A percentile compares a stretch with the other conserved stretches of the same genome.
These are phyloP conservation scores for Pyrenopolyporus hunteri DNA, from an alignment of 495 filamentous ascomycete species.

Conservation along the genomic window DNA sequence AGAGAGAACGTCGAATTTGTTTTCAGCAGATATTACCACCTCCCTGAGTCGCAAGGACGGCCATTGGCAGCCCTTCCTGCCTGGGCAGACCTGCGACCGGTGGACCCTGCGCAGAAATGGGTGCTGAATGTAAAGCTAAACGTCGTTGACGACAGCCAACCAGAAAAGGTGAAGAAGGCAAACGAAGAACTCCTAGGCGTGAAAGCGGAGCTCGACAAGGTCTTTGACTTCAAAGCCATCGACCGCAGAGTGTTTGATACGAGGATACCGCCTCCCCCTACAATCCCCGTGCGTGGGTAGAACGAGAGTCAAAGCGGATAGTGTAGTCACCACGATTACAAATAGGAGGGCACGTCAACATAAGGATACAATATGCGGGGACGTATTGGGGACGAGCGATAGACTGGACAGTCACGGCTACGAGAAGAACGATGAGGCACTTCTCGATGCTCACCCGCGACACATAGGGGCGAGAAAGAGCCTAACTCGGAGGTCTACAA, in stretches of 20 bases:
- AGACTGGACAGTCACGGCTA: too few species aligned
- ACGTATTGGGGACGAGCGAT: too few species aligned
- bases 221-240: conserved; percentile 52
- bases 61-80: conserved; percentile 29
- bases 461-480: too few species aligned
- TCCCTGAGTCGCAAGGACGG: conserved; percentile 22
- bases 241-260: conserved; percentile 53
- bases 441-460: too few species aligned
- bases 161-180: conserved; percentile 50
- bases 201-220: conserved; percentile 43
- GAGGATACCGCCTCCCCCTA: conserved; percentile 32
- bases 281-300: conserved; percentile 23
- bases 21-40: conserved; percentile 44
- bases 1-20: conserved; percentile 49
- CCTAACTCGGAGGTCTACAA: too few species aligned
- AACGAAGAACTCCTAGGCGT: conserved; percentile 44
- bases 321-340: not conserved
- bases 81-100: conserved; percentile 31
- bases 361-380: too few species aligned
- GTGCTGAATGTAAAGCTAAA: conserved; percentile 49
- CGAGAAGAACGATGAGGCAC: too few species aligned
- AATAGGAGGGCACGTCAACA: too few species aligned
- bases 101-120: conserved; percentile 47
- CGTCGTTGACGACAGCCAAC: conserved; percentile 47
- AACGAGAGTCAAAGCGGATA: not conserved